phyloP scores from a whole-genome alignment of 169 alveolate genomes.

The Plasmodium relictum region DNA sequence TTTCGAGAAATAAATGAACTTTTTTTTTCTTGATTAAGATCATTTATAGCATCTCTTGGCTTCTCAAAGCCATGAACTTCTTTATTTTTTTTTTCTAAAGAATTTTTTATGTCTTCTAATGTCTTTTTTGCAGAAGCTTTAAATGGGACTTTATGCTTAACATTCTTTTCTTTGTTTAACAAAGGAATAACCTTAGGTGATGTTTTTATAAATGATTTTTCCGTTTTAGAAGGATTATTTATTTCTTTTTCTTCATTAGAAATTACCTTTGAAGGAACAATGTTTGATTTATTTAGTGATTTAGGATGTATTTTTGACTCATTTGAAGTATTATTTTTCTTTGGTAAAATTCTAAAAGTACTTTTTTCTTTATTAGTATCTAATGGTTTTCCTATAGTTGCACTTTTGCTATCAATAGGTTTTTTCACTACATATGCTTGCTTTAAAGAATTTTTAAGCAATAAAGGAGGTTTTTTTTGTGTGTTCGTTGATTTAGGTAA shows the following conservation, averaged over 20 bases:
- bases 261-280: slow-evolving; percentile 27
- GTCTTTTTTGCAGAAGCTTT: slow-evolving; percentile 56
- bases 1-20: slow-evolving; percentile 7
- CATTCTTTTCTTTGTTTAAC: slow-evolving; percentile 44
- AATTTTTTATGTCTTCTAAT: slow-evolving; percentile 35
- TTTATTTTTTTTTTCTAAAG: slow-evolving; percentile 31
- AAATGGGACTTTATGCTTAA: slow-evolving; percentile 56
- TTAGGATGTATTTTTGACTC: slow-evolving; percentile 40
- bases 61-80: slow-evolving; percentile 12
- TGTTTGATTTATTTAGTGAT: slow-evolving; percentile 27
- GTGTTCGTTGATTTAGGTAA: slow-evolving; percentile 24
- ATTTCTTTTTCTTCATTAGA: slow-evolving; percentile 25
- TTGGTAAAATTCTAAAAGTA: slow-evolving; percentile 43
- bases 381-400: slow-evolving; percentile 9
- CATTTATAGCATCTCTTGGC: not conserved
- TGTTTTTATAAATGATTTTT: slow-evolving; percentile 23
- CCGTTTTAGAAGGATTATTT: slow-evolving; percentile 1
- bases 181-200: slow-evolving; percentile 38
- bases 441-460: slow-evolving; percentile 18
- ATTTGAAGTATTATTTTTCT: slow-evolving; percentile 6
- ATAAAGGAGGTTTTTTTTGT: slow-evolving; percentile 48
- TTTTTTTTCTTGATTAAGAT: not conserved
- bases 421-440: slow-evolving; percentile 31
- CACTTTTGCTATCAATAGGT: slow-evolving; percentile 18
- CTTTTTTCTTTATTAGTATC: slow-evolving; percentile 37